phyloP scores from a whole-genome alignment of 1,284 basidiomycete species.

The Sporisorium reilianum region DNA sequence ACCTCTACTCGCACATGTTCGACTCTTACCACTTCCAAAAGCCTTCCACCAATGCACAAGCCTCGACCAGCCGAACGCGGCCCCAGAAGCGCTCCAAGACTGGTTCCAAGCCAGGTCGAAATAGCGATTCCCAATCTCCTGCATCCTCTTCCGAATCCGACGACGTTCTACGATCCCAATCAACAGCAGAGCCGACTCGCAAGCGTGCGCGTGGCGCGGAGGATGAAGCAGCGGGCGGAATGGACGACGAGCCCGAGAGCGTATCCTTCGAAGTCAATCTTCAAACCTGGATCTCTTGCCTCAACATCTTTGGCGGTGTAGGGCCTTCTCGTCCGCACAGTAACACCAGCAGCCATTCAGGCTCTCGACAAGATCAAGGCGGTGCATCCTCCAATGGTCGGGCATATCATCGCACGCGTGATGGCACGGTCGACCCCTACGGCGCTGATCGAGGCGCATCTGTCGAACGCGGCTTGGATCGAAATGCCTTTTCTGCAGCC shows the following conservation, averaged over 20 bases:
- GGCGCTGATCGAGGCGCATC: conserved; percentile 21
- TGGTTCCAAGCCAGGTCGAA: neutral
- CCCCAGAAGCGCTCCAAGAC: conserved; percentile 20
- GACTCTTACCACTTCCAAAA: conserved; percentile 78
- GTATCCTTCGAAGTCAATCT: conserved; percentile 83
- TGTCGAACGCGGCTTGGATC: conserved; percentile 25
- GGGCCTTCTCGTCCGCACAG: conserved; percentile 39
- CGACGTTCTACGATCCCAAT: neutral
- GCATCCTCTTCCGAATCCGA: conserved; percentile 13
- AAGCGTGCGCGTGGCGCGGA: conserved; percentile 7
- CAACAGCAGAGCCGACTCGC: neutral
- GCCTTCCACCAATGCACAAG: conserved; percentile 44
- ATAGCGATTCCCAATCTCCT: neutral
- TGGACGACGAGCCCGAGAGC: conserved; percentile 63
- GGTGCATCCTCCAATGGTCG: conserved; percentile 7
- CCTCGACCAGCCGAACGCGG: neutral
- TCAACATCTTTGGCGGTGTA: conserved; percentile 91
- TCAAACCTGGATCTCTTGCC: conserved; percentile 83
- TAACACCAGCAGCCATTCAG: neutral
- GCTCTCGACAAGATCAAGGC: conserved; percentile 11
- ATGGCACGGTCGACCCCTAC: conserved; percentile 31
- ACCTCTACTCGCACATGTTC: conserved; percentile 82
- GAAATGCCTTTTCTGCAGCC: conserved; percentile 11
- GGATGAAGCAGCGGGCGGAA: conserved; percentile 7
- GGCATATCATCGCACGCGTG: conserved; percentile 22